Evolutionary conservation across 1,284 basidiomycete genomes (phyloP), one percentile per base, ranked within the genome.

Genomic region (Trametes versicolor): DNA sequence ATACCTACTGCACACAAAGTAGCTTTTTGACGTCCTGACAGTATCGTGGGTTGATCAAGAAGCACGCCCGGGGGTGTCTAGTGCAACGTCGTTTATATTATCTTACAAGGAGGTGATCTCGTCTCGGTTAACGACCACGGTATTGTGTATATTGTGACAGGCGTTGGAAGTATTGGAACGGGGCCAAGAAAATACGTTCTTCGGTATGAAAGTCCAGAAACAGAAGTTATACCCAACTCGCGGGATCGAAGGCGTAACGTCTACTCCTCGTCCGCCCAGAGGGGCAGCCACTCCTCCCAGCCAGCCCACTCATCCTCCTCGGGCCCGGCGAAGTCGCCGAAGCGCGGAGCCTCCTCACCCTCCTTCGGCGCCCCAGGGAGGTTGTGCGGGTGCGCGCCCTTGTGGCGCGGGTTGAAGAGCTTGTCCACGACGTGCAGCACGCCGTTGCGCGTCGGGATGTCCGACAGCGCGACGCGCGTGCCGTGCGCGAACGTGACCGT

Each of bases 371-470:
- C 25, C 23, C 45, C 23, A 27, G 53, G 62, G n/a, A 65, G 60
- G 37, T 34, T 58, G 21, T 63, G 73, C 15, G 73, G 73, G 29
- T 76, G 77, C 8, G 21, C 36, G 5, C 37, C 10, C 43, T 53
- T 51, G 55, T 36, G 63, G 32, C 65, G 75, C 13, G 43, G 89
- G 72, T 85, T 81, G 45, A 91, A 79, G 27, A 91, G 71, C 59
- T 76, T 77, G 54, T 81, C 76, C 37, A 92, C 69, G 29, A 86
- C 76, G 73, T 92, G 90, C 25, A 86, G 75, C 25, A 83, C 91
- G 21, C 90, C 91, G 70, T 93, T 92, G 39, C 85, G 75, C 8
- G 83, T 81, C 0, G 85, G 82, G 21, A 88, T 75, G 71, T 93
- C 91, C 56, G 83, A 77, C 9, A 82, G 69, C 21, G 75, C 71